Evolutionary conservation across 169 alveolate genomes (phyloP).

Genomic region (Perkinsus marinus): DNA sequence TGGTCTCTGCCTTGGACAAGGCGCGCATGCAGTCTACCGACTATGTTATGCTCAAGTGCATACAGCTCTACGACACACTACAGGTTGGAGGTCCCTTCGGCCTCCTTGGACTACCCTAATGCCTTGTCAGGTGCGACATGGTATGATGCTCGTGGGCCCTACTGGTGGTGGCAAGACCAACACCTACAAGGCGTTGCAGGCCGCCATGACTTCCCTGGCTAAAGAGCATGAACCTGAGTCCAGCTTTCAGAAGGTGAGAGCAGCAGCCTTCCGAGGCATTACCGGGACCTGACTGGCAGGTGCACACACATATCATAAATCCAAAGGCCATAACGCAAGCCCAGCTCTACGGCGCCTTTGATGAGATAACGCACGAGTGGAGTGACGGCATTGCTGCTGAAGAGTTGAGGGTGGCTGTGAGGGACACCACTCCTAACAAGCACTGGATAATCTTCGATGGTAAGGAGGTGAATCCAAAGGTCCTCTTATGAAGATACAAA

Average conservation of each 20-base stretch:
- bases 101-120: neutral
- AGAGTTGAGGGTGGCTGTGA: slow-evolving; percentile 42
- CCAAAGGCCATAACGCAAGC: slow-evolving; percentile 77
- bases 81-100: slow-evolving; percentile 2
- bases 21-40: slow-evolving; percentile 28
- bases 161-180: slow-evolving; percentile 58
- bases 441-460: slow-evolving; percentile 78
- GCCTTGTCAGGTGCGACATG: slow-evolving; percentile 42
- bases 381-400: slow-evolving; percentile 70
- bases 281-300: neutral
- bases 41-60: slow-evolving; percentile 37
- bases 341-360: slow-evolving; percentile 65
- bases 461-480: neutral
- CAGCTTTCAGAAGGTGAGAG: slow-evolving; percentile 16
- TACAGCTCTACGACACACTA: slow-evolving; percentile 55
- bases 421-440: slow-evolving; percentile 29
- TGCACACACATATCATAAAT: slow-evolving; percentile 38
- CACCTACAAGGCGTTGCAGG: slow-evolving; percentile 38
- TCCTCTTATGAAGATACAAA: neutral
- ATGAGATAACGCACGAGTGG: slow-evolving; percentile 68
- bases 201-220: slow-evolving; percentile 42
- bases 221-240: slow-evolving; percentile 12
- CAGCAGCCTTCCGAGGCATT: too few species aligned
- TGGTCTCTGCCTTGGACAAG: neutral
- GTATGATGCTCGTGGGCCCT: slow-evolving; percentile 59